Evolutionary conservation across 257 asterid species (phyloP), one percentile per base, ranked within the genome.

Genomic region (Przewalskia tangutica): DNA sequence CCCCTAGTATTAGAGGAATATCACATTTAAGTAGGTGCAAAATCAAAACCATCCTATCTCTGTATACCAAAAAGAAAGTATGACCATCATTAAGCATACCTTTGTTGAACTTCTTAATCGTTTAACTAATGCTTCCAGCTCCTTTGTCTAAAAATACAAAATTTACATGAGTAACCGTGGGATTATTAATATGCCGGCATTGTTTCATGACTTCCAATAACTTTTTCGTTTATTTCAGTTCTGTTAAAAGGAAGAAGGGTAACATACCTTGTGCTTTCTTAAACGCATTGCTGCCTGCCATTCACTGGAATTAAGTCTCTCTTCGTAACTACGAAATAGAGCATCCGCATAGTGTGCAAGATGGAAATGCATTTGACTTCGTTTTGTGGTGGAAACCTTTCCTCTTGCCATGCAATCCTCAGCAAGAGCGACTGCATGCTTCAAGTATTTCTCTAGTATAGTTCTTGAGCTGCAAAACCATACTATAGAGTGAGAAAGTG

Each of bases 301-400:
- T 84, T 95, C 99, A 20, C 85, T 92, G 83, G 99, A 95, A 90
- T 90, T 83, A 84, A 95, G 93, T 89, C 99, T 92, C 84, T 95
- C 98, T 70, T 95, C 99, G 81, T 90, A 93, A 85, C 93, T 94
- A 83, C 94, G 99, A 87, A 92, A 95, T 65, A 95, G 97, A 84
- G 94, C 97, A 91, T 95, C 98, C 48, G 99, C 94, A 85, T 95
- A 95, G 83, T 92, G 99, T 16, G 99, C 97, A 80, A 95, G 99
- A 89, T 95, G 97, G 88, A 92, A 95, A 91, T 94, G 98, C 97
- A 94, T 92, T 89, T 92, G 97, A 85, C 91, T 92, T 86, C 94
- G 89, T 86, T 92, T 94, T 85, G 88, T 92, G 67, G 82, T 50
- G 17, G 97, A 91, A 77, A 88, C 85, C 86, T 87, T 87, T 86